Evolutionary conservation across 2,329 filamentous ascomycete species (phyloP), one percentile per base, ranked within the genome.

Genomic region (Sporothrix luriei): DNA sequence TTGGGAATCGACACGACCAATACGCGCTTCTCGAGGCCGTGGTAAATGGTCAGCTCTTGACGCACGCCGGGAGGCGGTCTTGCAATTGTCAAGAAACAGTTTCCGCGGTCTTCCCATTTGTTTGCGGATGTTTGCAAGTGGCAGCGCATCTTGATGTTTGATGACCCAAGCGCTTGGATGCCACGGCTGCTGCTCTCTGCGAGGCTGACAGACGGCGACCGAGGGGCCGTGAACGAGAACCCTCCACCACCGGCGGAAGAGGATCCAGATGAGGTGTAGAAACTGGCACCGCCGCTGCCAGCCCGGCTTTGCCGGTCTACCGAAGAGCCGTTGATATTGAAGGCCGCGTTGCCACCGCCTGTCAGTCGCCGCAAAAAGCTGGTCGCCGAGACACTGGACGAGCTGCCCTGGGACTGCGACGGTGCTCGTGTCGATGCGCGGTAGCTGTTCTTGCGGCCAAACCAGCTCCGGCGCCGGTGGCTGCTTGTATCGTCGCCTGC

Each of bases 41-140:
- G 85, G 72, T 88, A 83, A 73, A 85, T 86, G 52, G 84, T 82
- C 68, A 87, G 82, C 70, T 84, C 87, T 79, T 86, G 87, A 54
- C 82, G 82, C 78, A 85, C 86, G 7, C 86, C 87, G 48, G 80
- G 86, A 66, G 84, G 90, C n/a, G 92, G 91, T 21, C 88, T 87
- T 77, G 93, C 88, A 75, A 99, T 93, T 19, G 91, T 92, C 71
- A 99, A 82, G 49, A 88, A 85, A 71, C 93, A 96, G 74, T 92
- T 89, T 73, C 95, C 94, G 82, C 94, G 89, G 77, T 98, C 94
- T 72, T 93, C 89, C 95, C 95, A 99, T 77, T 94, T 94, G 65
- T 88, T 88, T 14, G 87, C 83, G 1, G 87, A 83, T 71, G 93
- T 90, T 65, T 94, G 89, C 64, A 92, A 84, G 78, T 98, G 97